Percentiles rank a stretch among this genome's conserved stretches.
phyloP scores from a whole-genome alignment of 2,329 filamentous ascomycete species.

The Colletotrichum shisoi region DNA sequence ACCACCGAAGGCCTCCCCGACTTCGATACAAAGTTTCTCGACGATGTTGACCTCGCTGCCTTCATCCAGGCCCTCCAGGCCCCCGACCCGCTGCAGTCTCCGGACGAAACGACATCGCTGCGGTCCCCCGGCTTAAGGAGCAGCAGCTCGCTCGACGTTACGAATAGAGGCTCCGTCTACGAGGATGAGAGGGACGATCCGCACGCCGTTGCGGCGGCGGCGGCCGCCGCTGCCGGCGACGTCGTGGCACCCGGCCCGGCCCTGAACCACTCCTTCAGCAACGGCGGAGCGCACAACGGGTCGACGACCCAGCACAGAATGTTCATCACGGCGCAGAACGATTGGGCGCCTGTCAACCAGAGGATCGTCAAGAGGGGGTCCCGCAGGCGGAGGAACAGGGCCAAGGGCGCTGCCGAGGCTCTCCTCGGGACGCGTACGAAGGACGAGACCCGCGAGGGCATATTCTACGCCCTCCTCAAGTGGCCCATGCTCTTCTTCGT shows the following conservation, averaged over 20 bases:
- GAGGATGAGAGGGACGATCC: conserved; percentile 47
- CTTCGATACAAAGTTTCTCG: conserved; percentile 77
- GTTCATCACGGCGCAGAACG: conserved; percentile 89
- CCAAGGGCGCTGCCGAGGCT: conserved; percentile 51
- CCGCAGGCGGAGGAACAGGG: conserved; percentile 51
- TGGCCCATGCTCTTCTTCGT: conserved; percentile 89
- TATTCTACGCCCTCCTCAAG: conserved; percentile 86
- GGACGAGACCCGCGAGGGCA: conserved; percentile 94
- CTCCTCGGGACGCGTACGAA: conserved; percentile 68
- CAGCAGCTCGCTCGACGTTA: conserved; percentile 52
- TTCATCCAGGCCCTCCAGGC: conserved; percentile 85
- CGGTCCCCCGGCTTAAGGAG: conserved; percentile 54
- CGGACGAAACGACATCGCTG: conserved; percentile 58
- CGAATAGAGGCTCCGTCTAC: conserved; percentile 52
- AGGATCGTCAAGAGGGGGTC: conserved; percentile 59
- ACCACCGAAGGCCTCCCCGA: conserved; percentile 79
- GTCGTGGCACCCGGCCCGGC: conserved; percentile 39
- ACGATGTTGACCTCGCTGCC: conserved; percentile 73
- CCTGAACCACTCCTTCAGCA: conserved; percentile 21
- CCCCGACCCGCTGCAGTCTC: conserved; percentile 75
- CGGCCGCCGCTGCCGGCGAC: conserved; percentile 52
- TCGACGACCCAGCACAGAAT: conserved; percentile 51
- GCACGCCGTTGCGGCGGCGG: conserved; percentile 50
- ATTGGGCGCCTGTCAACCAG: conserved; percentile 90
- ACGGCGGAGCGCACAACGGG: conserved; percentile 23